phyloP scores from a whole-genome alignment of 176 grass and related monocot species.

The Bolboschoenus planiculmis region DNA sequence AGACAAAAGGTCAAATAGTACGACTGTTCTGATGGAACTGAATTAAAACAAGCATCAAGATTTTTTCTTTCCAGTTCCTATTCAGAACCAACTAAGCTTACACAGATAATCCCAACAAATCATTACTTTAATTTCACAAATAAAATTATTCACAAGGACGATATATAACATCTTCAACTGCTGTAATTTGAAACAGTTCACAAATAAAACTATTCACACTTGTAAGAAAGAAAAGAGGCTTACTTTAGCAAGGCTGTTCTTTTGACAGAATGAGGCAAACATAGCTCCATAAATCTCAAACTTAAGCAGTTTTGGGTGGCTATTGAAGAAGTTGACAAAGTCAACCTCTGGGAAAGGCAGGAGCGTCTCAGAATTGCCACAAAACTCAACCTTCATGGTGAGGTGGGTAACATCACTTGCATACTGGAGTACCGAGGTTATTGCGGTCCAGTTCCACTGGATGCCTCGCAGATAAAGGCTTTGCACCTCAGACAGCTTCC shows the following conservation, averaged over 20 bases:
- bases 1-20: neutral
- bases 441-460: slow-evolving; percentile 82
- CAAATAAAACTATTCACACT: neutral
- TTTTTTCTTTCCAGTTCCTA: neutral
- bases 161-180: neutral
- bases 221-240: slow-evolving; percentile 15
- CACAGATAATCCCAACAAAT: neutral
- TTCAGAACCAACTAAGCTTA: neutral
- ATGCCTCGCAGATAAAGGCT: slow-evolving; percentile 61
- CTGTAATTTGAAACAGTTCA: neutral
- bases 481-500: slow-evolving; percentile 66
- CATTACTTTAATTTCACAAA: neutral
- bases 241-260: slow-evolving; percentile 84
- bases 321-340: slow-evolving; percentile 82
- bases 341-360: slow-evolving; percentile 85
- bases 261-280: slow-evolving; percentile 93
- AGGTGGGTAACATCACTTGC: slow-evolving; percentile 71
- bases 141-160: no score
- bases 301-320: slow-evolving; percentile 57
- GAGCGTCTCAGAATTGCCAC: slow-evolving; percentile 62
- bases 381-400: slow-evolving; percentile 95
- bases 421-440: slow-evolving; percentile 53
- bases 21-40: neutral
- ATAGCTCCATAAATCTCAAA: slow-evolving; percentile 96
- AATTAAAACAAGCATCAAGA: neutral